Conservation (phyloP, 2,329 filamentous ascomycete genomes). For the Calonectria leucothoes region DNA sequence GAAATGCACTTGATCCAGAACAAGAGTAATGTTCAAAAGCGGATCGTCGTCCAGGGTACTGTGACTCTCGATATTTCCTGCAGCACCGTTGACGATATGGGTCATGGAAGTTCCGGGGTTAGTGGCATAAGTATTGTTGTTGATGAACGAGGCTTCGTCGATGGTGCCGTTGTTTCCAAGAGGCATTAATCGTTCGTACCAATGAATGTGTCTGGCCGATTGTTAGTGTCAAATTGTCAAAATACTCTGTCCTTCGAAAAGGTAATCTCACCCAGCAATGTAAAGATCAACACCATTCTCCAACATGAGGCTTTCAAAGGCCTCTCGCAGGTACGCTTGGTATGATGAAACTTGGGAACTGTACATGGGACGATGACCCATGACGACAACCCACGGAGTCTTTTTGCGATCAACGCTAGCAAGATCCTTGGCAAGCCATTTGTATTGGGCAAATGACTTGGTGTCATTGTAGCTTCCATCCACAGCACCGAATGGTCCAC, state of each 20-base stretch:
- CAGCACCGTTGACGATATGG: conserved; percentile 64
- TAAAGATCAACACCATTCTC: conserved; percentile 60
- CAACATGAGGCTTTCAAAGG: conserved; percentile 58
- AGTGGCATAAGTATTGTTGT: conserved; percentile 60
- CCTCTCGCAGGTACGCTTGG: conserved; percentile 55
- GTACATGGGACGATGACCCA: conserved; percentile 63
- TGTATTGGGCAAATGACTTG: conserved; percentile 58
- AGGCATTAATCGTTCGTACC: conserved; percentile 38
- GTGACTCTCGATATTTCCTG: conserved; percentile 64
- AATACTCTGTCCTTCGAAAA: background rate
- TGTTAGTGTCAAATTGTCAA: background rate
- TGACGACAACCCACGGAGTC: conserved; percentile 62
- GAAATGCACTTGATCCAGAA: conserved; percentile 58
- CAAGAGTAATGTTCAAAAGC: conserved; percentile 54
- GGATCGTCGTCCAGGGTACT: conserved; percentile 48
- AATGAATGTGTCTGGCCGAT: conserved; percentile 30
- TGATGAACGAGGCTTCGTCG: conserved; percentile 52
- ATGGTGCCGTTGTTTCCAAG: conserved; percentile 49
- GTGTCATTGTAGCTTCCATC: conserved; percentile 49
- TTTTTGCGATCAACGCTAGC: conserved; percentile 55
- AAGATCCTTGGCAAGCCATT: conserved; percentile 60
- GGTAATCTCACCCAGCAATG: conserved; percentile 34
- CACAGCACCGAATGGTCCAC: conserved; percentile 60
- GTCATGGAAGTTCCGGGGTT: conserved; percentile 61
- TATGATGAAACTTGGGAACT: conserved; percentile 56